Evolutionary conservation across 495 filamentous ascomycete genomes (phyloP).

Genomic region (Aspergillus cavernicola): DNA sequence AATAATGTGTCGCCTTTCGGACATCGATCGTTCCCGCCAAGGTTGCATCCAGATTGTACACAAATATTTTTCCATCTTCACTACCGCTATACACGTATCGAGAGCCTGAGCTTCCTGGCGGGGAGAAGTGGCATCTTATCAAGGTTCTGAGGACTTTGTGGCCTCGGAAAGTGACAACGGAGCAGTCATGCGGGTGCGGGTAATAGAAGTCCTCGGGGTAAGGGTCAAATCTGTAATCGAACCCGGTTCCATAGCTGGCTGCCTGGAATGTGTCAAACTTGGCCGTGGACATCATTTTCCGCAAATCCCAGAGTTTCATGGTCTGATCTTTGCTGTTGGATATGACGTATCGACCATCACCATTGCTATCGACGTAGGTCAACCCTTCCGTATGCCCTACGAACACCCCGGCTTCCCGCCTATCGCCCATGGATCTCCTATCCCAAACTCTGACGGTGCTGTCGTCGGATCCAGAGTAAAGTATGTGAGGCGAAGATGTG

Average conservation of each 20-base stretch:
- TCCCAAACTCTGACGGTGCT: constrained; percentile 84
- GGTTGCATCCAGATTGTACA: constrained; percentile 94
- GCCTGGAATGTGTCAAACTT: constrained; percentile 55
- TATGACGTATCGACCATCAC: constrained; percentile 89
- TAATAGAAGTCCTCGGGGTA: constrained; percentile 67
- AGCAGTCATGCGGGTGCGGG: constrained; percentile 82
- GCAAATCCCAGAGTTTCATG: constrained; percentile 96
- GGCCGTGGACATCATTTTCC: constrained; percentile 71
- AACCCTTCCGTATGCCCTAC: constrained; percentile 91
- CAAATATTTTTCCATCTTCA: constrained; percentile 79
- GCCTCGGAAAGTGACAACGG: constrained; percentile 87
- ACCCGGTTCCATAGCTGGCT: constrained; percentile 58
- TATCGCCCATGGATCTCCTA: constrained; percentile 81
- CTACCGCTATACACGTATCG: constrained; percentile 91
- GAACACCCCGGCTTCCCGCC: constrained; percentile 86
- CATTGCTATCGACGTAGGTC: constrained; percentile 95
- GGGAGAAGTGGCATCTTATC: constrained; percentile 95
- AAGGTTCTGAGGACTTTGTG: constrained; percentile 84
- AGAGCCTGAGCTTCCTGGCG: constrained; percentile 80
- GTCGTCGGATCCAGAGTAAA: constrained; percentile 91
- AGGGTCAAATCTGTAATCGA: constrained; percentile 79
- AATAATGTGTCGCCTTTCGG: constrained; percentile 56
- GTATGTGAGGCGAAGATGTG: constrained; percentile 81
- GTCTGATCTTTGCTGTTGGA: constrained; percentile 95
- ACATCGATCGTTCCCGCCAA: constrained; percentile 80